These are phyloP conservation scores for Dryadomyces quercivorus DNA, from an alignment of 2,329 filamentous ascomycete species.

Conservation along the genomic window DNA sequence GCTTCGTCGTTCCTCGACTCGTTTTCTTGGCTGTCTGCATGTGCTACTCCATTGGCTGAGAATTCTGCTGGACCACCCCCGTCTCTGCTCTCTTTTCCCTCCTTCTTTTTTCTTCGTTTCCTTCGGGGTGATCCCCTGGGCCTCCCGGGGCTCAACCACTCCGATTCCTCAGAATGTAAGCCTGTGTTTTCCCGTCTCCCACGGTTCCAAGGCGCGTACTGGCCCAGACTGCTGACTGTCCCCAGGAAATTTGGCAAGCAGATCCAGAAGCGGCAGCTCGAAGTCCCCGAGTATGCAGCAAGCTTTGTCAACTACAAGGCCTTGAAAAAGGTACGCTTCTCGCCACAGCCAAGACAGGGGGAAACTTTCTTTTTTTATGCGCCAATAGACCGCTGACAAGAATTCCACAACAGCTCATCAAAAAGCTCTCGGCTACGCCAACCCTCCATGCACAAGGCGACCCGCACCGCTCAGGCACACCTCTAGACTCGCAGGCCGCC, in stretches of 20 bases:
- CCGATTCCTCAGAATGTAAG: constrained; percentile 23
- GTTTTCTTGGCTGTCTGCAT: neutral
- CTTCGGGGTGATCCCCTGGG: constrained; percentile 3
- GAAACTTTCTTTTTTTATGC: neutral
- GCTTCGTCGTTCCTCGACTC: neutral
- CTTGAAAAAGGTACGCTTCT: constrained; percentile 64
- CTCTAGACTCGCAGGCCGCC: constrained; percentile 69
- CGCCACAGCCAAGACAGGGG: neutral
- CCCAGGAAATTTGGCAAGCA: constrained; percentile 98
- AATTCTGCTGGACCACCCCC: neutral
- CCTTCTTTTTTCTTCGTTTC: neutral
- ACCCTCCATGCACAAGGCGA: constrained; percentile 68
- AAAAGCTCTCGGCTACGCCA: constrained; percentile 88
- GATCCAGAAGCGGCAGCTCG: constrained; percentile 96
- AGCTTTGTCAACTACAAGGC: constrained; percentile 99
- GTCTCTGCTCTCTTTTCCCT: neutral
- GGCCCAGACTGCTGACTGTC: neutral
- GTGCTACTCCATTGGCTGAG: neutral
- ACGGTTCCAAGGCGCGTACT: neutral
- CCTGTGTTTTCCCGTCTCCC: constrained; percentile 1
- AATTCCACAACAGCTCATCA: constrained; percentile 64
- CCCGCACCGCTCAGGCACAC: constrained; percentile 29
- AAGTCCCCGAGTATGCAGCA: constrained; percentile 97
- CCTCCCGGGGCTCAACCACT: constrained; percentile 8
- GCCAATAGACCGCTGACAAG: constrained; percentile 17